These are phyloP conservation scores for Tolypocladium pustulatum DNA, from an alignment of 2,329 filamentous ascomycete species.

Conservation along the genomic window DNA sequence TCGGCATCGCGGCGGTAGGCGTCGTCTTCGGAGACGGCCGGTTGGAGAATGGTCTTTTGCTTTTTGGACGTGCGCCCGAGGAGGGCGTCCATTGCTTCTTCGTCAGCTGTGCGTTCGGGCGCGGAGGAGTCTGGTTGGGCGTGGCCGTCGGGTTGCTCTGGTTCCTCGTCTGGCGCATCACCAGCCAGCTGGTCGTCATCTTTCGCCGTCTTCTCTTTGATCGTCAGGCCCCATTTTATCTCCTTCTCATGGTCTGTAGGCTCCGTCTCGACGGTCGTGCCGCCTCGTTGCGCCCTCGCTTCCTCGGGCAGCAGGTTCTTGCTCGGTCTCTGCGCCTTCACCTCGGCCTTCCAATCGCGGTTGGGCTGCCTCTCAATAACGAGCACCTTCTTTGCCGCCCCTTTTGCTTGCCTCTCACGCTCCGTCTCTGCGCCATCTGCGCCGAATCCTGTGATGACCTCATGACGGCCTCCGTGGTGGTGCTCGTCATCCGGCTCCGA, in stretches of 20 bases:
- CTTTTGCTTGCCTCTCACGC: slow-evolving; percentile 17
- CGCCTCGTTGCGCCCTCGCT: slow-evolving; percentile 32
- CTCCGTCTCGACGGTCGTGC: slow-evolving; percentile 17
- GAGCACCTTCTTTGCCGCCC: slow-evolving; percentile 26
- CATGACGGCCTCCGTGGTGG: slow-evolving; percentile 20
- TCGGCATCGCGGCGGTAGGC: slow-evolving; percentile 61
- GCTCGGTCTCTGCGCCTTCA: slow-evolving; percentile 32
- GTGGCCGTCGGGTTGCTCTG: not conserved
- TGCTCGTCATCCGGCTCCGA: slow-evolving; percentile 28
- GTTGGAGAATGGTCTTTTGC: slow-evolving; percentile 38
- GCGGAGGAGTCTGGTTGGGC: not conserved
- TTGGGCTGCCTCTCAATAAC: slow-evolving; percentile 51
- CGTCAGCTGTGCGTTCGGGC: slow-evolving; percentile 23
- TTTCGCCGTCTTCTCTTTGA: slow-evolving; percentile 40
- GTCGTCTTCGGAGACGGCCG: slow-evolving; percentile 45
- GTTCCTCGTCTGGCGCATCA: not conserved
- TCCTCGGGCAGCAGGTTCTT: slow-evolving; percentile 51
- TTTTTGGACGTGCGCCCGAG: slow-evolving; percentile 41
- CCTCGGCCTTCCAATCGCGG: slow-evolving; percentile 51
- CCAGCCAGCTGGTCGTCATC: slow-evolving; percentile 11
- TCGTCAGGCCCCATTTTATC: slow-evolving; percentile 44
- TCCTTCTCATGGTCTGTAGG: slow-evolving; percentile 37
- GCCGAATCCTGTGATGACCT: slow-evolving; percentile 40
- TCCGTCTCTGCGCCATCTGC: slow-evolving; percentile 32
- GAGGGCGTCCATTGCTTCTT: slow-evolving; percentile 56